These are phyloP conservation scores for Arthromyces matolae DNA, from an alignment of 768 basidiomycete genomes.

Conservation along the genomic window DNA sequence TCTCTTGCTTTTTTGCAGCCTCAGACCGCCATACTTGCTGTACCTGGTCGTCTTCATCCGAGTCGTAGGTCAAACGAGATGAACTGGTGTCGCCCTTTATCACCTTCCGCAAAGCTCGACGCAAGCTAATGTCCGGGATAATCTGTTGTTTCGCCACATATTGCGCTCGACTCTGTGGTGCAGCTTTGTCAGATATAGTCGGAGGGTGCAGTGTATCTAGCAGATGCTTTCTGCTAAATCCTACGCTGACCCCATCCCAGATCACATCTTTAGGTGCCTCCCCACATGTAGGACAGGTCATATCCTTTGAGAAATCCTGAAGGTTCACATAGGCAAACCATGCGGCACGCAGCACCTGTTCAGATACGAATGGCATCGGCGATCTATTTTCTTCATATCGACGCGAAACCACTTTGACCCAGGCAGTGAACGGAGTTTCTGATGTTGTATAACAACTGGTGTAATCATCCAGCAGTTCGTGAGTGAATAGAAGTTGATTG, in stretches of 20 bases:
- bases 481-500: slow-evolving; percentile 27
- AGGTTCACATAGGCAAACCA: slow-evolving; percentile 29
- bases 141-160: background rate
- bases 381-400: background rate
- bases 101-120: too few relatives aligned
- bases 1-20: too few relatives aligned
- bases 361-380: too few relatives aligned
- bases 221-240: slow-evolving; percentile 19
- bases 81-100: too few relatives aligned
- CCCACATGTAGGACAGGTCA: slow-evolving; percentile 19
- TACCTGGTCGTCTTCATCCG: too few relatives aligned
- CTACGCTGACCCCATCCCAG: too few relatives aligned
- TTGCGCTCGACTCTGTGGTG: background rate
- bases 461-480: slow-evolving; percentile 33
- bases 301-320: slow-evolving; percentile 12
- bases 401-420: background rate
- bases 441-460: slow-evolving; percentile 29
- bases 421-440: slow-evolving; percentile 31
- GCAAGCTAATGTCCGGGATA: too few relatives aligned
- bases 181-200: background rate
- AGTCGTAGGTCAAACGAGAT: too few relatives aligned
- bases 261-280: slow-evolving; percentile 13
- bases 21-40: too few relatives aligned
- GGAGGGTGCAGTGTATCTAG: slow-evolving; percentile 24
- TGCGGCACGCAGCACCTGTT: slow-evolving; percentile 14